phyloP scores from a whole-genome alignment of 2,329 filamentous ascomycete genomes.

The Chalaropsis ovoidea region DNA sequence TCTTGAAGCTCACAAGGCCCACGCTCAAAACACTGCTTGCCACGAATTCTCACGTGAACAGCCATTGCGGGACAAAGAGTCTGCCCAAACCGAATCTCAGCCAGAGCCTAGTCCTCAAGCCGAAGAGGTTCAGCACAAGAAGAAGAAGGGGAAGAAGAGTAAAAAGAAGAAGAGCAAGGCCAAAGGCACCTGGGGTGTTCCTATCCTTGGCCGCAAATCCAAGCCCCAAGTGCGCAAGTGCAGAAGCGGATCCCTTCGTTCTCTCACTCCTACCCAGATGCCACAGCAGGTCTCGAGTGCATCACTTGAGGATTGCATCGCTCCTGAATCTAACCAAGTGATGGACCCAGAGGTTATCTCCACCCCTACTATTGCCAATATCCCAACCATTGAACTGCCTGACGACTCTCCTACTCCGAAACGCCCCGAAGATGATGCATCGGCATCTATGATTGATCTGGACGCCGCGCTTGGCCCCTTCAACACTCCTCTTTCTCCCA shows the following conservation, averaged over 20 bases:
- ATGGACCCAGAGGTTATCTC: slow-evolving; percentile 24
- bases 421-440: slow-evolving; percentile 46
- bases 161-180: slow-evolving; percentile 29
- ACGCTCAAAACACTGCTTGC: background rate
- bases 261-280: slow-evolving; percentile 36
- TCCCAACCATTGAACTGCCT: slow-evolving; percentile 29
- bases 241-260: slow-evolving; percentile 35
- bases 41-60: slow-evolving; percentile 14
- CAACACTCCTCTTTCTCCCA: slow-evolving; percentile 61
- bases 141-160: slow-evolving; percentile 48
- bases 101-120: slow-evolving; percentile 29
- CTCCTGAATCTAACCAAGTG: slow-evolving; percentile 21
- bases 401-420: slow-evolving; percentile 20
- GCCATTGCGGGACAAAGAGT: slow-evolving; percentile 32
- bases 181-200: slow-evolving; percentile 50
- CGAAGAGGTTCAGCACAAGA: slow-evolving; percentile 18
- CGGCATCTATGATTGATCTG: slow-evolving; percentile 79
- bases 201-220: slow-evolving; percentile 54
- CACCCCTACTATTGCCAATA: slow-evolving; percentile 12
- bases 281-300: slow-evolving; percentile 26
- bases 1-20: slow-evolving; percentile 41
- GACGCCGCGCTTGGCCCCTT: slow-evolving; percentile 90
- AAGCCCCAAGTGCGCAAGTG: slow-evolving; percentile 40
- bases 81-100: slow-evolving; percentile 8
- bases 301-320: slow-evolving; percentile 23